Conservation (phyloP, 805 yeast species). For the Wickerhamomyces subpelliculosus region DNA sequence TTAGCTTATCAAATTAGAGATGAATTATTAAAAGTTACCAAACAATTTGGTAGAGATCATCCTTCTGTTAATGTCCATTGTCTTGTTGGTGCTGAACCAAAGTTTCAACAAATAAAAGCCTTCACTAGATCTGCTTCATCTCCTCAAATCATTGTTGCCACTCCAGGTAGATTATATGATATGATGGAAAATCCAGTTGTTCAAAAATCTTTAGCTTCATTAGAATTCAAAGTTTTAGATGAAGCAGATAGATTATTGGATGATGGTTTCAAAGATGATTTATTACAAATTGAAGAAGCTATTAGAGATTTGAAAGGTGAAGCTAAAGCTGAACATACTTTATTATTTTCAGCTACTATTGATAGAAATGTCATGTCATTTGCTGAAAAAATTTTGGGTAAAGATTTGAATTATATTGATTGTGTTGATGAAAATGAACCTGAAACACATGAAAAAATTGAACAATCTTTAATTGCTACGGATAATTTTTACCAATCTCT, state of each 20-base stretch:
- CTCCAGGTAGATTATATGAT: conserved; percentile 82
- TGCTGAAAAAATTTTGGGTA: conserved; percentile 54
- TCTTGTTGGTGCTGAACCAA: conserved; percentile 63
- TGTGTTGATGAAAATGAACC: conserved; percentile 70
- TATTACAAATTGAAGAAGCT: conserved; percentile 47
- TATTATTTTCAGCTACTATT: conserved; percentile 85
- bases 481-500: conserved; percentile 49
- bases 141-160: conserved; percentile 71
- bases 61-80: conserved; percentile 35
- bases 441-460: conserved; percentile 72
- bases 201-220: conserved; percentile 39
- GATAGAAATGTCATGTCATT: conserved; percentile 58
- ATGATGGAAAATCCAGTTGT: conserved; percentile 40
- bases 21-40: conserved; percentile 48
- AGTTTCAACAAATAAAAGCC: conserved; percentile 28
- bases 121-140: conserved; percentile 21
- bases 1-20: conserved; percentile 75
- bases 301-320: conserved; percentile 32
- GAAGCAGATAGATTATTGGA: conserved; percentile 89
- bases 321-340: conserved; percentile 41
- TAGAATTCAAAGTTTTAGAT: conserved; percentile 69
- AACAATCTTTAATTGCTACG: conserved; percentile 57
- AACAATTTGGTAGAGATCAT: conserved; percentile 15
- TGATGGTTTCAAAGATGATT: conserved; percentile 67
- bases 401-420: conserved; percentile 55